Conservation (phyloP, 345 rosid genomes). For the Melaleuca quinquenervia region DNA sequence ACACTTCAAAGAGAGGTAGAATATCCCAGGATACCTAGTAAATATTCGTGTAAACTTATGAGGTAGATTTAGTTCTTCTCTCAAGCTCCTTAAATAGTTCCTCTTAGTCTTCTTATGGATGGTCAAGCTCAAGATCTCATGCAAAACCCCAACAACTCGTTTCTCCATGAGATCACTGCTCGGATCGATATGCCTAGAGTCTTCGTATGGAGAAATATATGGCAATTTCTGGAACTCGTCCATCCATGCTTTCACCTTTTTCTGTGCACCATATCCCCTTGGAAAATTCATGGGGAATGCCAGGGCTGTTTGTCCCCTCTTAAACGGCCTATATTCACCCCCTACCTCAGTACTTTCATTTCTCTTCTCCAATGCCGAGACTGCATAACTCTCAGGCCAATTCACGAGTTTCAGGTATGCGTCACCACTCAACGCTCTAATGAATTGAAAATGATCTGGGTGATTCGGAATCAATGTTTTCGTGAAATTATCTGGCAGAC, state of each 20-base stretch:
- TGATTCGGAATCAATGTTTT: slow-evolving; percentile 49
- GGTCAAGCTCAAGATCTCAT: slow-evolving; percentile 78
- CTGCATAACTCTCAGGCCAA: slow-evolving; percentile 62
- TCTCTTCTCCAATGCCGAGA: slow-evolving; percentile 54
- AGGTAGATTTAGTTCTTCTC: slow-evolving; percentile 72
- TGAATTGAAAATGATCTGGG: slow-evolving; percentile 52
- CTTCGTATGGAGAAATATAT: slow-evolving; percentile 88
- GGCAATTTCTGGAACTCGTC: slow-evolving; percentile 94
- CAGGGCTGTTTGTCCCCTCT: slow-evolving; percentile 60
- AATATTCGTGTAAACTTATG: slow-evolving; percentile 84
- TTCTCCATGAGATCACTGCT: slow-evolving; percentile 94
- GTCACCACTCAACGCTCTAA: slow-evolving; percentile 45
- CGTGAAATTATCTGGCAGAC: slow-evolving; percentile 72
- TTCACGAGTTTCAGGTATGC: slow-evolving; percentile 43
- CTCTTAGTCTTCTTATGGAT: slow-evolving; percentile 96
- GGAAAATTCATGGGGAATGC: slow-evolving; percentile 81
- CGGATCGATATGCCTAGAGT: slow-evolving; percentile 58
- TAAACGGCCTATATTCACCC: slow-evolving; percentile 59
- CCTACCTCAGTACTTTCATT: slow-evolving; percentile 30
- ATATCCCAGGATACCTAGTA: slow-evolving; percentile 89
- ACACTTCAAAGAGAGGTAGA: slow-evolving; percentile 90
- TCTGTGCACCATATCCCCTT: slow-evolving; percentile 89
- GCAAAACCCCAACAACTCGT: slow-evolving; percentile 85
- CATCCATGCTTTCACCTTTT: slow-evolving; percentile 92
- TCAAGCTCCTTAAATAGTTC: slow-evolving; percentile 83